Evolutionary conservation across 176 grass and related monocot species (phyloP).

Genomic region (Cocos nucifera): DNA sequence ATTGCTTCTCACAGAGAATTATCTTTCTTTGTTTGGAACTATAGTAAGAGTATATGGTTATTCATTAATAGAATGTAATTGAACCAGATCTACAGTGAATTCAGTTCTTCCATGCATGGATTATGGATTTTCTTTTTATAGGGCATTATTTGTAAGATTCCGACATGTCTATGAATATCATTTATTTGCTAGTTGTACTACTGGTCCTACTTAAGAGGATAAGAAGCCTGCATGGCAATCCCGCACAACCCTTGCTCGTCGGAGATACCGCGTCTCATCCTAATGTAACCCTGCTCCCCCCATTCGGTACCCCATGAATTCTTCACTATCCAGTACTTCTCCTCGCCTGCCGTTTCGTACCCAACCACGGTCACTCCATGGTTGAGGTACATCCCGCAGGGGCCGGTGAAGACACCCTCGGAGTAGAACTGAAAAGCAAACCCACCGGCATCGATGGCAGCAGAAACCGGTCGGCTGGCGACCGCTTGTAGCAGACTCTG

Average conservation of each 20-base stretch:
- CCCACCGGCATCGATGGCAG: conserved; percentile 31
- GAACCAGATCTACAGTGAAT: too few species aligned
- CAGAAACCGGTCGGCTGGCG: conserved; percentile 25
- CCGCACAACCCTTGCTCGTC: conserved; percentile 21
- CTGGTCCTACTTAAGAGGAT: conserved; percentile 9
- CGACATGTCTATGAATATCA: too few species aligned
- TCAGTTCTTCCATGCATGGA: too few species aligned
- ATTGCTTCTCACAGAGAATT: too few species aligned
- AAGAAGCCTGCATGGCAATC: conserved; percentile 27
- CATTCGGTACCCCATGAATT: conserved; percentile 33
- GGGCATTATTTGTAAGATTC: too few species aligned
- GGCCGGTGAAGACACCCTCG: conserved; percentile 26
- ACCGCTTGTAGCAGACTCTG: conserved; percentile 19
- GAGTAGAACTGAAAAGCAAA: conserved; percentile 29
- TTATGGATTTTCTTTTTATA: too few species aligned
- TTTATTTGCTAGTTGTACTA: too few species aligned
- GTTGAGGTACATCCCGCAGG: conserved; percentile 18
- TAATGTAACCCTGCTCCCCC: conserved; percentile 34
- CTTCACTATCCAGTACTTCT: conserved; percentile 36
- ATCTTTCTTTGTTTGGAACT: too few species aligned
- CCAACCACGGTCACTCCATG: conserved; percentile 33
- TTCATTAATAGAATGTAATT: too few species aligned
- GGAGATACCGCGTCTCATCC: conserved; percentile 21
- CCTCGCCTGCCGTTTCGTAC: conserved; percentile 8
- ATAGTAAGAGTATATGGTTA: too few species aligned